Conservation (phyloP, 768 basidiomycete species). For the Coprinopsis strossmayeri region DNA sequence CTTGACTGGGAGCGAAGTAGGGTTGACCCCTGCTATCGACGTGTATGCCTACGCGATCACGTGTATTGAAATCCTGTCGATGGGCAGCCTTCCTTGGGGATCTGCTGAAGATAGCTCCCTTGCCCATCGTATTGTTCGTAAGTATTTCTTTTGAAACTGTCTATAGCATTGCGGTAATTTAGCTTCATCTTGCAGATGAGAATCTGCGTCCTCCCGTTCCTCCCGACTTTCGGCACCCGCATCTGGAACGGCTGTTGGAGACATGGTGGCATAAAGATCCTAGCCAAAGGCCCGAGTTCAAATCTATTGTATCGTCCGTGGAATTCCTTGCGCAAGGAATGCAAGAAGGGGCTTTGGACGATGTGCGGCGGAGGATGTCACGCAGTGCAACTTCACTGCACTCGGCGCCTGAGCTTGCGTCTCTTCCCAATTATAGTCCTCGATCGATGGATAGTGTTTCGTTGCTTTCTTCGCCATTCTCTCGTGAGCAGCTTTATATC, state of each 20-base stretch:
- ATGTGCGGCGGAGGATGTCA: constrained; percentile 2
- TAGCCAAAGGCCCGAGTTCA: constrained; percentile 45
- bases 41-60: constrained; percentile 67
- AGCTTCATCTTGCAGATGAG: constrained; percentile 31
- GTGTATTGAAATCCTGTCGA: constrained; percentile 60
- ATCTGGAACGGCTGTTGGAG: constrained; percentile 41
- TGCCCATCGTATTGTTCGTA: constrained; percentile 45
- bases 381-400: constrained; percentile 4
- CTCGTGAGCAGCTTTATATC: background rate
- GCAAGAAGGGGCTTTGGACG: constrained; percentile 22
- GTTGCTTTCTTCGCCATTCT: background rate
- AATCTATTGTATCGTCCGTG: constrained; percentile 40
- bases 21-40: constrained; percentile 50
- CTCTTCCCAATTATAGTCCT: background rate
- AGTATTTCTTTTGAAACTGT: constrained; percentile 13
- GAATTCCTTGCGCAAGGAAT: constrained; percentile 36
- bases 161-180: constrained; percentile 11
- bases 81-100: constrained; percentile 59
- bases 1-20: constrained; percentile 37
- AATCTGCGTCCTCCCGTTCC: constrained; percentile 49
- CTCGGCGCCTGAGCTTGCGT: background rate
- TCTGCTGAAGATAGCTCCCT: constrained; percentile 45
- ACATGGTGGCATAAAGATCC: constrained; percentile 56
- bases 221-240: constrained; percentile 28
- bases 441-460: background rate